Evolutionary conservation across 2,329 filamentous ascomycete species (phyloP), one percentile per base, ranked within the genome.

Genomic region (Alternaria angustiovoidea): DNA sequence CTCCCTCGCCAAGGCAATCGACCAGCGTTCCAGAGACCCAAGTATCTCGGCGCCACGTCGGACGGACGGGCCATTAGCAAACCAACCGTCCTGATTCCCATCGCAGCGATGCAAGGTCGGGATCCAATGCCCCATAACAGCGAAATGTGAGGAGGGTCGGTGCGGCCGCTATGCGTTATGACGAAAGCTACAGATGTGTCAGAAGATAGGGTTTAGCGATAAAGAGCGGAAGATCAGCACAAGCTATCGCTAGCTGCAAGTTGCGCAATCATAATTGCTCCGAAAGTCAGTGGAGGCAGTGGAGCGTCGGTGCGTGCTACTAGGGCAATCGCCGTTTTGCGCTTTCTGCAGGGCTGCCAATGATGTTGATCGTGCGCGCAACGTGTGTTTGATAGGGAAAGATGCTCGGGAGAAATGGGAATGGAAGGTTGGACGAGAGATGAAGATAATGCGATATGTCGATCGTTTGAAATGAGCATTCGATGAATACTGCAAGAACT

Each of bases 41-140:
- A 48, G 30, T 36, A 48, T 49, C 46, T 57, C 55, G 55, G 55
- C 55, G 41, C 48, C 55, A 57, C 28, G 55, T 57, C 55, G 55
- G 55, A 38, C 48, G 26, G 32, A 52, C 28, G 48, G 55, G 39
- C 16, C 43, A 26, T 46, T 43, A 53, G 20, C 51, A 53, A 42
- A 42, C 30, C 20, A n/a, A 32, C 46, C 0, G 11, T 42, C 39
- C 14, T 49, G 32, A 14, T 38, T 20, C 14, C 46, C 46, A 36
- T 49, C 46, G 46, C 30, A 26, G 46, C 46, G 32, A 34, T 22
- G 46, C 20, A n/a, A 48, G 46, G 34, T 36, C 46, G 54, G 54
- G 48, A 57, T 44, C 36, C 39, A 14, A 46, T 46, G 30, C 41
- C 32, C 48, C 39, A 53, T 53, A 39, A 32, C 38, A 52, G 48